Evolutionary conservation across 305 asterid genomes (phyloP).

Genomic region (Solanum hybrid): DNA sequence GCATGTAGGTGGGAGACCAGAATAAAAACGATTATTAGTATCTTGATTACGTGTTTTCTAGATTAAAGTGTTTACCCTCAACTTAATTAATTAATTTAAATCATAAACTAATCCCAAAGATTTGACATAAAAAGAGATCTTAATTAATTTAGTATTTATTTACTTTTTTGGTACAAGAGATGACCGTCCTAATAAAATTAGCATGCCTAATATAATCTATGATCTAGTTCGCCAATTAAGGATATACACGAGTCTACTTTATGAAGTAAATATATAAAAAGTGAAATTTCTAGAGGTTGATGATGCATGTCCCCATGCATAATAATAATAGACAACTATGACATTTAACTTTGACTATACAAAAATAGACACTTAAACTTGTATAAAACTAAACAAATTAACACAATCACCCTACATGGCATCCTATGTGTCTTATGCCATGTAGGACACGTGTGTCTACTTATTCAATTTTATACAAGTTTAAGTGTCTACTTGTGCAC

Average conservation of each 20-base stretch:
- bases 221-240: background rate
- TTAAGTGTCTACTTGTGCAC: no score
- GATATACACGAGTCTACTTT: background rate
- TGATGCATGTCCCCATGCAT: background rate
- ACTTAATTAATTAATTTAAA: background rate
- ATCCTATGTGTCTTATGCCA: no score
- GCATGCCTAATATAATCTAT: background rate
- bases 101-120: background rate
- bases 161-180: background rate
- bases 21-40: background rate
- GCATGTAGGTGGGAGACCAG: background rate
- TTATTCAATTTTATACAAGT: no score
- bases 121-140: background rate
- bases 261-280: background rate
- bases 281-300: background rate
- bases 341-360: no score
- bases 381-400: no score
- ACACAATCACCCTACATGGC: no score
- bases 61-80: background rate
- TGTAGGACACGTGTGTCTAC: no score
- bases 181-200: background rate
- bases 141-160: background rate
- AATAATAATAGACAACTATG: background rate
- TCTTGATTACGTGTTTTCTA: background rate
- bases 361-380: accelerated